A percentile compares a stretch with the other conserved stretches of the same genome.
phyloP scores from a whole-genome alignment of 1,284 basidiomycete species.

The Blastosporella zonata region DNA sequence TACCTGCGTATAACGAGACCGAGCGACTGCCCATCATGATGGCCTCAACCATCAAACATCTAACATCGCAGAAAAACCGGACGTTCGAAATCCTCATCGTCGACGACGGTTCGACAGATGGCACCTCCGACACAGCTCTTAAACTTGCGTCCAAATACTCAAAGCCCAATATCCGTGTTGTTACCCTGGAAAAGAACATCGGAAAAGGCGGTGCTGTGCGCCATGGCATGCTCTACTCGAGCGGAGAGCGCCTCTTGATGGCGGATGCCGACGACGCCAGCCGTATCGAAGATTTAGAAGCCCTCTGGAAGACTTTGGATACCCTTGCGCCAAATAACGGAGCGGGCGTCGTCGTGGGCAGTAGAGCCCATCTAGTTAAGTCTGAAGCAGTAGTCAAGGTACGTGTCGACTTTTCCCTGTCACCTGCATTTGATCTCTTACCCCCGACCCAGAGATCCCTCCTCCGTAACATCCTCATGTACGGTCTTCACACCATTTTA shows the following conservation, averaged over 20 bases:
- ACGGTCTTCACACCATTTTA: constrained; percentile 82
- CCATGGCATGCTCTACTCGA: constrained; percentile 82
- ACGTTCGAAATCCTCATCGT: constrained; percentile 83
- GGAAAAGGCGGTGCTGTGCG: constrained; percentile 93
- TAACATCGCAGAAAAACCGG: constrained; percentile 40
- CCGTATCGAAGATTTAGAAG: constrained; percentile 76
- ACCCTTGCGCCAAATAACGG: constrained; percentile 43
- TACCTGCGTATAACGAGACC: constrained; percentile 91
- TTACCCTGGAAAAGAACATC: constrained; percentile 76
- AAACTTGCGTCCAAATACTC: constrained; percentile 57
- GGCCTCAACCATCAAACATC: constrained; percentile 63
- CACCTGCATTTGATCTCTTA: neutral
- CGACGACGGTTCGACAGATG: constrained; percentile 86
- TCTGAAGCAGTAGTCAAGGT: constrained; percentile 95
- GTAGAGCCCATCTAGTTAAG: constrained; percentile 87
- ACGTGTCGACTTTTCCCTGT: constrained; percentile 18
- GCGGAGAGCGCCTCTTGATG: constrained; percentile 82
- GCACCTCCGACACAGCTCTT: constrained; percentile 66
- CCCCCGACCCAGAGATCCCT: constrained; percentile 63
- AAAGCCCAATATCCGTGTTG: constrained; percentile 64
- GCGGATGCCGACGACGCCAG: constrained; percentile 94
- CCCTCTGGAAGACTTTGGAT: constrained; percentile 75
- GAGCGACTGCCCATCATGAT: constrained; percentile 82
- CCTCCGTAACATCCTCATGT: constrained; percentile 90
- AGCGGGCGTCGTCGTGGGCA: constrained; percentile 79